Evolutionary conservation across 805 yeast species (phyloP).

Genomic region (Ogataea thermomethanolica): DNA sequence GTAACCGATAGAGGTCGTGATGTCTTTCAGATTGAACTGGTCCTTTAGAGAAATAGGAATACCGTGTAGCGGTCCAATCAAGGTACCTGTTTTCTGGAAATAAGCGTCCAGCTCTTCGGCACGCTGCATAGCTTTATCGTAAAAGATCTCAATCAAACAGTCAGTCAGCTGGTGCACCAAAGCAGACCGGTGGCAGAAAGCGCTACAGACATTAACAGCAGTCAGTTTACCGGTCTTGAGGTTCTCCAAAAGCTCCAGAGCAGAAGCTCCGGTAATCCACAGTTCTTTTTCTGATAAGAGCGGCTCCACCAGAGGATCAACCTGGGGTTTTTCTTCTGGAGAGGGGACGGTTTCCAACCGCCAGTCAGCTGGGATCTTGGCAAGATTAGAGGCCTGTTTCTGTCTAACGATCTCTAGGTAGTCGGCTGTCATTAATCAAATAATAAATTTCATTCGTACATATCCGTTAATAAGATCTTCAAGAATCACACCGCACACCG

Average conservation of each 20-base stretch:
- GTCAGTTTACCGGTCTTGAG: conserved; percentile 33
- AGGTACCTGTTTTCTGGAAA: conserved; percentile 32
- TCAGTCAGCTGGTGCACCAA: conserved; percentile 41
- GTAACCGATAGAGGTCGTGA: conserved; percentile 40
- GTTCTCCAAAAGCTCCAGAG: conserved; percentile 23
- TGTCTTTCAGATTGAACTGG: conserved; percentile 38
- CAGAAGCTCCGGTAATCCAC: conserved; percentile 22
- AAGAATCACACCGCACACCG: conserved; percentile 1
- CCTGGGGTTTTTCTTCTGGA: conserved; percentile 28
- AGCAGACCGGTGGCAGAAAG: conserved; percentile 42
- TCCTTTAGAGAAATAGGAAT: conserved; percentile 46
- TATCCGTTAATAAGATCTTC: not conserved
- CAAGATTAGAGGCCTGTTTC: conserved; percentile 19
- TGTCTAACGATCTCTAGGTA: conserved; percentile 21
- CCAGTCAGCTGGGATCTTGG: conserved; percentile 34
- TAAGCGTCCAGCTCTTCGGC: conserved; percentile 40
- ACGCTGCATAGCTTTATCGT: conserved; percentile 37
- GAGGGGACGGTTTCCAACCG: conserved; percentile 25
- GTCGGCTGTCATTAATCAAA: conserved; percentile 4
- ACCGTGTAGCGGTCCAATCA: conserved; percentile 44
- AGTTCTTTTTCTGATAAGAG: conserved; percentile 25
- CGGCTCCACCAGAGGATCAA: conserved; percentile 18
- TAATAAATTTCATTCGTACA: too few species aligned
- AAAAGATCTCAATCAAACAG: conserved; percentile 41
- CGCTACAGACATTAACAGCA: conserved; percentile 36